phyloP scores from a whole-genome alignment of 2,329 filamentous ascomycete genomes.

The Cladosporium austrohemisphaericum region DNA sequence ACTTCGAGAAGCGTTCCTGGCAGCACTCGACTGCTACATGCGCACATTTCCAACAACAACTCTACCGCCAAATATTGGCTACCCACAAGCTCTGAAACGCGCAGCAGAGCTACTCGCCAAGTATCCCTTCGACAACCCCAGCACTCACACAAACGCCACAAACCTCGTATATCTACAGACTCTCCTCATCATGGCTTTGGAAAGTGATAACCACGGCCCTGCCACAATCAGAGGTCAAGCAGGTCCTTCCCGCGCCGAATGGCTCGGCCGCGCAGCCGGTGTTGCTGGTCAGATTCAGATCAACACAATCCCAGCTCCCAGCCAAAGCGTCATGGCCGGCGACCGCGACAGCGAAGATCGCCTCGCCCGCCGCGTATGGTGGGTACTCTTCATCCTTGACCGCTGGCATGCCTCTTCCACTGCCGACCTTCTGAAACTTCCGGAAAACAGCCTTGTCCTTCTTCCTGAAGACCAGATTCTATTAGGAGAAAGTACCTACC shows the following conservation, averaged over 20 bases:
- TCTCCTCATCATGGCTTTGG: constrained; percentile 62
- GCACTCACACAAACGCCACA: constrained; percentile 39
- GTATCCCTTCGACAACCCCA: constrained; percentile 44
- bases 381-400: constrained; percentile 67
- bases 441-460: constrained; percentile 58
- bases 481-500: constrained; percentile 61
- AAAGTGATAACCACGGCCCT: constrained; percentile 57
- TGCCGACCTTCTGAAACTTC: constrained; percentile 59
- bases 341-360: constrained; percentile 61
- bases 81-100: constrained; percentile 37
- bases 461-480: constrained; percentile 56
- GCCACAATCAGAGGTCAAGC: constrained; percentile 44
- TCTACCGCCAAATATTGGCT: constrained; percentile 33
- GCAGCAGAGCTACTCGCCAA: constrained; percentile 42
- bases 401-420: constrained; percentile 70
- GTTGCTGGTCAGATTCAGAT: constrained; percentile 64
- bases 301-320: constrained; percentile 45
- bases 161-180: constrained; percentile 61
- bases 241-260: constrained; percentile 48
- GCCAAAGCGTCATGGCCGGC: constrained; percentile 41
- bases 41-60: constrained; percentile 48
- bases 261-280: constrained; percentile 63
- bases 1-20: constrained; percentile 61
- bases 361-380: constrained; percentile 64
- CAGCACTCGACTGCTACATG: constrained; percentile 59